Base-by-base conservation (phyloP, 208 protist species). In the Trichomonas tenax region DNA sequence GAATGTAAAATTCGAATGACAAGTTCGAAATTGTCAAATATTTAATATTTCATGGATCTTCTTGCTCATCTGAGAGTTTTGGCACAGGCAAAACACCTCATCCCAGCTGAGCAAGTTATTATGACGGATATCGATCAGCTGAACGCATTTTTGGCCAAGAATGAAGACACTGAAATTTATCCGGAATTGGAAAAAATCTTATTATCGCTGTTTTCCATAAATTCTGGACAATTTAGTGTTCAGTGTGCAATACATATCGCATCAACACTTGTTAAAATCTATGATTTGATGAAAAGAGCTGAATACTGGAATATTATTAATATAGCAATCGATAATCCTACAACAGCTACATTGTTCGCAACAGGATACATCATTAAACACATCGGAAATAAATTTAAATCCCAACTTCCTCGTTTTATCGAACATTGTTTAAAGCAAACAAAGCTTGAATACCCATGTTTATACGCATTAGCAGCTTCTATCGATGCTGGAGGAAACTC, bases 371-470 rank as follows among this genome's bases (percentile, higher is more conserved):
- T 93, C 38, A 48, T 41, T 36, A 48, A 38, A 38, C 15, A 93
- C 51, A 51, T 58, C n/a, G 86, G 86, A 4, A 51, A 93, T 38
- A 93, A 93, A 93, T 93, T 93, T 51, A 93, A 93, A 93, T 23
- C 86, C 6, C 86, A 93, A 51, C 44, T 93, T 51, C 86, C 86
- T 31, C 9, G 86, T 34, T 51, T 93, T 48, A 93, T 93, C 38
- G 86, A 93, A 51, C 86, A 93, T 93, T 40, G 41, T 17, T 51
- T 93, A 17, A 51, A 48, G 8, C 86, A 93, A 93, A 93, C 58
- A 31, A 72, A 72, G 26, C 26, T 72, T 31, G 58, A 72, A 72
- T n/a, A 72, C 21, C 11, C 58, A 6, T 72, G 58, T n/a, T 72
- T 72, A 72, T 72, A 72, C 21, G 11, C 58, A n/a, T n/a, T 72